These are phyloP conservation scores for Cordyceps farinosa DNA, from an alignment of 2,329 filamentous ascomycete genomes.

Conservation along the genomic window DNA sequence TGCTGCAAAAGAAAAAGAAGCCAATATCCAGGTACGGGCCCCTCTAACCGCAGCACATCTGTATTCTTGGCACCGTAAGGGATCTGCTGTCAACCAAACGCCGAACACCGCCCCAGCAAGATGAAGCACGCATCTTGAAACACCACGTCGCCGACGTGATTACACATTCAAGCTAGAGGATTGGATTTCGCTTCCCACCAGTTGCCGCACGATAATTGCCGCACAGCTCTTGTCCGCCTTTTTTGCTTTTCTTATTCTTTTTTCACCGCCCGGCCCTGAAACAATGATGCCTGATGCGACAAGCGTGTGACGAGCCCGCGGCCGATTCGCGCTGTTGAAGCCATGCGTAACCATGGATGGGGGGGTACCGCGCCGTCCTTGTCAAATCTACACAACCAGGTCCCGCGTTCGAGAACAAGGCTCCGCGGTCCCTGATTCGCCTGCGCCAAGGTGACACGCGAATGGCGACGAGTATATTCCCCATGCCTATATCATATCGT, in stretches of 20 bases:
- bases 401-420: too few species aligned
- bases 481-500: too few species aligned
- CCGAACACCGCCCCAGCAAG: background rate
- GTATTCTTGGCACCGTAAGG: background rate
- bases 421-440: too few species aligned
- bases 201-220: background rate
- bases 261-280: background rate
- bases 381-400: too few species aligned
- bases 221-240: background rate
- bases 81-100: background rate
- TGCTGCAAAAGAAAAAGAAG: background rate
- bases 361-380: too few species aligned
- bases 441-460: too few species aligned
- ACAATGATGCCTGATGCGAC: background rate
- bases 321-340: background rate
- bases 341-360: background rate
- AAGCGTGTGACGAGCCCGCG: background rate
- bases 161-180: background rate
- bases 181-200: background rate
- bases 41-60: too few species aligned
- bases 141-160: background rate
- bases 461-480: too few species aligned
- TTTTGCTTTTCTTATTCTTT: too few species aligned
- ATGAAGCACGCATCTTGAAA: slow-evolving; percentile 2
- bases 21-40: too few species aligned